Base-by-base conservation (phyloP, 805 yeast species). In the Metschnikowia cerradonensis region DNA sequence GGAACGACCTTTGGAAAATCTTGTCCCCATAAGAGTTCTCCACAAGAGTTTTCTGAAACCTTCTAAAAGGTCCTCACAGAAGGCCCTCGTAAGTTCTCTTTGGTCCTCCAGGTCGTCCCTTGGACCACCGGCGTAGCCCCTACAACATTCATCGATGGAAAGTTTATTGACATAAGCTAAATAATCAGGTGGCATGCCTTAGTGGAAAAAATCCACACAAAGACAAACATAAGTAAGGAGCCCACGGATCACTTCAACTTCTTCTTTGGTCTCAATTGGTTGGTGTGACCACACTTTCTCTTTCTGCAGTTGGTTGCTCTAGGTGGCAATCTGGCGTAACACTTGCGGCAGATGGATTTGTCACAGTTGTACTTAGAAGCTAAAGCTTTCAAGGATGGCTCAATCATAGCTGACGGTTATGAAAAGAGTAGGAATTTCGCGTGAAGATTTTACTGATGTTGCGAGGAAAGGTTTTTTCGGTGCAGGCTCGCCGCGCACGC, bases 231-330 rank as follows among this genome's bases (percentile, higher is more conserved):
- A 47, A 50, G 47, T 49, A 47, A 48, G 40, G 45, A 52, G 52
- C 58, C 58, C 58, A 72, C 68, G 72, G 79, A 75, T 79, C 81
- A 91, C 84, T 91, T 90, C 77, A 90, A 85, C 91, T 92, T 92
- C 96, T 92, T 92, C 96, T 92, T 94, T 81, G 98, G 98, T 85
- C 99, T 90, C 80, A 94, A 89, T 84, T 94, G 99, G 86, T 94
- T 94, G 77, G 97, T 84, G 95, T 94, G 99, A 75, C 99, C 99
- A 82, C 99, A 94, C 87, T 94, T 94, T 90, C 97, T 90, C 98
- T 94, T 94, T 85, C 99, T 90, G 87, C 99, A 94, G 97, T 94
- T 94, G 80, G 98, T 94, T 70, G 99, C 99, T 88, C 98, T 95
- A 81, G 99, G 97, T 75, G 99, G 99, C 75, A 94, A 91, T 86